These are phyloP conservation scores for Fusarium nygamai DNA, from an alignment of 2,329 filamentous ascomycete species.

Conservation along the genomic window DNA sequence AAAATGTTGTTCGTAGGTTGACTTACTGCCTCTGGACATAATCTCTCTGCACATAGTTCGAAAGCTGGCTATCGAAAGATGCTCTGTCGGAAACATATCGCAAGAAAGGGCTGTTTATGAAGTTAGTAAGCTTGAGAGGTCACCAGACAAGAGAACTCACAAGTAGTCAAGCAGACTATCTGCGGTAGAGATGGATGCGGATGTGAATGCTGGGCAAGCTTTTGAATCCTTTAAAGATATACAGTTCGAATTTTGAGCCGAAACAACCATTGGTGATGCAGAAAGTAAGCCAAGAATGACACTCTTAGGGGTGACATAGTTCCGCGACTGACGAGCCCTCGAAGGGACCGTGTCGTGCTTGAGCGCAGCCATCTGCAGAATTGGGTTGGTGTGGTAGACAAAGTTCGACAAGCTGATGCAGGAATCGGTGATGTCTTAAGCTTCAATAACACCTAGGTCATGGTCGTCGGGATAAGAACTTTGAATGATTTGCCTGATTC, in stretches of 20 bases:
- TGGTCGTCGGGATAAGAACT: constrained; percentile 32
- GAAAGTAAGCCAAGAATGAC: constrained; percentile 42
- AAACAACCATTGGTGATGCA: constrained; percentile 43
- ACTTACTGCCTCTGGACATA: constrained; percentile 84
- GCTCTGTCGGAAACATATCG: constrained; percentile 78
- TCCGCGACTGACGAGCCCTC: constrained; percentile 27
- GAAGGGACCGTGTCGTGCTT: background rate
- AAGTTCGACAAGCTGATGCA: constrained; percentile 18
- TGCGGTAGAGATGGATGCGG: constrained; percentile 76
- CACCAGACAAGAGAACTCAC: constrained; percentile 57
- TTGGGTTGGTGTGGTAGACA: constrained; percentile 5
- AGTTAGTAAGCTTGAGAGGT: constrained; percentile 17
- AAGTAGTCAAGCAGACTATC: constrained; percentile 67
- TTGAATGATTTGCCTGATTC: constrained; percentile 13
- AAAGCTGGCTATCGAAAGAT: constrained; percentile 81
- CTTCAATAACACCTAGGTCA: constrained; percentile 29
- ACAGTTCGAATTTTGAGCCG: constrained; percentile 56
- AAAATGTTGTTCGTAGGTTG: background rate
- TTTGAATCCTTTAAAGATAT: constrained; percentile 77
- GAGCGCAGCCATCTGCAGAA: constrained; percentile 12
- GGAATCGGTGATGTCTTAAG: constrained; percentile 17
- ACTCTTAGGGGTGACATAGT: constrained; percentile 29
- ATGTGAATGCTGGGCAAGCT: constrained; percentile 76
- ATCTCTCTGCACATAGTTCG: constrained; percentile 74
- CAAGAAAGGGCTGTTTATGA: constrained; percentile 77